phyloP scores from a whole-genome alignment of 306 rosid genomes.

The Pterocarpus santalinus region DNA sequence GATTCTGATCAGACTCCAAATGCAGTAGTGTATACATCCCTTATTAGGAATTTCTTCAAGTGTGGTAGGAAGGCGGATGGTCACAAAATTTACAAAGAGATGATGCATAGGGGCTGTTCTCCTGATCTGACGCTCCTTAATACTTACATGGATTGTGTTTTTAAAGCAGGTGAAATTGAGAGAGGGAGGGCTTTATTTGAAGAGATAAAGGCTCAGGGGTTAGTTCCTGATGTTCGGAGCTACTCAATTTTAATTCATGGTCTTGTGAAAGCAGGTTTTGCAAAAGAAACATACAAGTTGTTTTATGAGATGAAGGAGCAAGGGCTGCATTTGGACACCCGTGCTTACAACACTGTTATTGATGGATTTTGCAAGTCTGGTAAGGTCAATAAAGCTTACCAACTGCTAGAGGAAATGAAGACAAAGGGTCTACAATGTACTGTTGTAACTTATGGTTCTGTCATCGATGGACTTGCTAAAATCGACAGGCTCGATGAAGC shows the following conservation, averaged over 20 bases:
- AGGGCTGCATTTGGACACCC: conserved; percentile 81
- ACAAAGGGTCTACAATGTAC: conserved; percentile 85
- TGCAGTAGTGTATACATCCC: conserved; percentile 79
- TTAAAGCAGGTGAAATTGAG: conserved; percentile 86
- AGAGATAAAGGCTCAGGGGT: conserved; percentile 77
- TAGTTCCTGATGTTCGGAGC: conserved; percentile 77
- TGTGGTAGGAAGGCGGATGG: conserved; percentile 96
- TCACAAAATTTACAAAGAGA: conserved; percentile 93
- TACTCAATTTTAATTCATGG: conserved; percentile 91
- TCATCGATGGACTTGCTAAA: conserved; percentile 91
- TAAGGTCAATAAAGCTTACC: conserved; percentile 90
- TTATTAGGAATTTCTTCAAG: conserved; percentile 81
- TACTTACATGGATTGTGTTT: conserved; percentile 92
- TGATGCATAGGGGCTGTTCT: conserved; percentile 72
- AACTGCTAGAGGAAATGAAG: conserved; percentile 92
- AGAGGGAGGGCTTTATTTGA: conserved; percentile 86
- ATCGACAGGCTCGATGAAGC: conserved; percentile 97
- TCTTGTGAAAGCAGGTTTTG: conserved; percentile 87
- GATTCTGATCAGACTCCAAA: conserved; percentile 76
- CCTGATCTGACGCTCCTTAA: conserved; percentile 89
- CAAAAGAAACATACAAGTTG: conserved; percentile 77
- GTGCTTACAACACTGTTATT: conserved; percentile 84
- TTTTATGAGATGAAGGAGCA: conserved; percentile 87
- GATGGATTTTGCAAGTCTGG: conserved; percentile 93
- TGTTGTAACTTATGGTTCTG: conserved; percentile 89